These are phyloP conservation scores for Elongisporangium anandrum DNA, from an alignment of 352 stramenopile species.

Conservation along the genomic window DNA sequence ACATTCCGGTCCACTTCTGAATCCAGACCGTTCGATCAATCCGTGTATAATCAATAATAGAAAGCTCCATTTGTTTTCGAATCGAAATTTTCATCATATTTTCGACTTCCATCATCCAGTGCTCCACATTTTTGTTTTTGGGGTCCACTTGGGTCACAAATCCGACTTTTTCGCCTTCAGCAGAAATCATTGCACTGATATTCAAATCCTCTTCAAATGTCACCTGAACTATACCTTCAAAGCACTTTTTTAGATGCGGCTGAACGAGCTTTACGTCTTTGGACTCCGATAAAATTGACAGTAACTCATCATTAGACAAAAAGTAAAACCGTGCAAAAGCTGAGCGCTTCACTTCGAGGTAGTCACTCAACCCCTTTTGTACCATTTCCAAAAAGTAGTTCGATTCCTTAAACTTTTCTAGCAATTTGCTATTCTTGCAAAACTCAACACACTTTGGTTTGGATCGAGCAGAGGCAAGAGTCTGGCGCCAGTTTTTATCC, in stretches of 20 bases:
- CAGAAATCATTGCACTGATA: slow-evolving; percentile 90
- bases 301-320: slow-evolving; percentile 92
- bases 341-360: slow-evolving; percentile 93
- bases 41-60: slow-evolving; percentile 90
- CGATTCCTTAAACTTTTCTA: slow-evolving; percentile 91
- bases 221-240: slow-evolving; percentile 92
- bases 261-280: slow-evolving; percentile 95
- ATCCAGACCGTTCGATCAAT: slow-evolving; percentile 93
- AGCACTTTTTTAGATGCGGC: slow-evolving; percentile 94
- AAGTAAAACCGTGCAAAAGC: slow-evolving; percentile 95
- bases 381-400: slow-evolving; percentile 95
- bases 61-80: slow-evolving; percentile 88
- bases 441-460: slow-evolving; percentile 88
- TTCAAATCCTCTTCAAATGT: slow-evolving; percentile 89
- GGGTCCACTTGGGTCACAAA: slow-evolving; percentile 87
- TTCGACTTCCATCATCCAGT: slow-evolving; percentile 95
- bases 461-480: slow-evolving; percentile 78
- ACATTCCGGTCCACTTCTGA: slow-evolving; percentile 92
- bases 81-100: slow-evolving; percentile 92
- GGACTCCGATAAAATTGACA: slow-evolving; percentile 94
- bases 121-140: slow-evolving; percentile 92
- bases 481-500: slow-evolving; percentile 94
- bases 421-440: slow-evolving; percentile 90
- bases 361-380: slow-evolving; percentile 94
- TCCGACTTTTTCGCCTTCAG: slow-evolving; percentile 87